Evolutionary conservation across 306 rosid genomes (phyloP), one percentile per base, ranked within the genome.

Genomic region (Medicago ruthenica): DNA sequence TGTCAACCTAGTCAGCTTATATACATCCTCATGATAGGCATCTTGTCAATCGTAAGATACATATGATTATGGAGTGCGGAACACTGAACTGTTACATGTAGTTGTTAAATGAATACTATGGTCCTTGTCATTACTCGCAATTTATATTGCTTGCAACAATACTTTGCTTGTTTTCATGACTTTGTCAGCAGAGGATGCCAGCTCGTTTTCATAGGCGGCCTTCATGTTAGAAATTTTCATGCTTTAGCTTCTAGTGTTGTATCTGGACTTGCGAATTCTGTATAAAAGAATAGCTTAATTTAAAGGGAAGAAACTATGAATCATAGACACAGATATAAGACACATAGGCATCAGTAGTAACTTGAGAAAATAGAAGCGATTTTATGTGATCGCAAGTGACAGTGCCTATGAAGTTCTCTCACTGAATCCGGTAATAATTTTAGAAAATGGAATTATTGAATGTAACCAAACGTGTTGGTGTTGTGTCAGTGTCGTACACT

Each of bases 101-200:
- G 18, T 31, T 74, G 22, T 21, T 54, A 16, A 14, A 9, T 2
- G 17, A 66, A 21, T 16, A 21, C 31, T 55, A 36, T 71, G 36
- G 22, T 37, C 50, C 16, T 42, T 22, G 67, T 21, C 15, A 51
- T 39, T 76, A 27, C 34, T 27, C 11, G 44, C 73, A 20, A 64
- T 18, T 47, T 75, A 3, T 55, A 55, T 21, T 20, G 7, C 24
- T 75, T 64, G 41, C 27, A 12, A 31, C 12, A 27, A 15, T 15
- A 64, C 13, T 21, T 53, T 31, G 51, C 14, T 24, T 36, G 66
- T 65, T 50, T 50, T 76, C 78, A 44, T 44, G 48, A 70, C 70
- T 60, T 71, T 8, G 9, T 40, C 44, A 40, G 12, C 44, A 40
- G 44, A 0, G 44, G 11, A 40, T 54, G n/a, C 50, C 48, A 1